phyloP scores from a whole-genome alignment of 192 early-diverging fungal species.

The Pilobolus umbonatus region DNA sequence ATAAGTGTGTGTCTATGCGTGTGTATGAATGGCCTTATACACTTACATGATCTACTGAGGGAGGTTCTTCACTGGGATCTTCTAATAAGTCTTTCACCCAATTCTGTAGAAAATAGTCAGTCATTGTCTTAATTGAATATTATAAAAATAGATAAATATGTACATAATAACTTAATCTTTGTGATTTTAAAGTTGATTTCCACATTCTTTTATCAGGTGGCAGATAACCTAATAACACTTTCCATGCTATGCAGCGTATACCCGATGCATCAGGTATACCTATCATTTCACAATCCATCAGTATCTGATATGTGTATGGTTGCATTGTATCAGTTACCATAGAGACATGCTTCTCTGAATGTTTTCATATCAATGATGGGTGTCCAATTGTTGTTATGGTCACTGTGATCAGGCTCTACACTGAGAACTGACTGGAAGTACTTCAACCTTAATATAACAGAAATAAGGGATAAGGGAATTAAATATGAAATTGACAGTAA shows the following conservation, averaged over 20 bases:
- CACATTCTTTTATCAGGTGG: constrained; percentile 62
- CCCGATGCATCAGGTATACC: constrained; percentile 69
- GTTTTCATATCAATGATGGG: constrained; percentile 42
- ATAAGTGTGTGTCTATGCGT: background rate
- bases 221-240: constrained; percentile 63
- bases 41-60: constrained; percentile 39
- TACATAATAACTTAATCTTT: constrained; percentile 61
- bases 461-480: background rate
- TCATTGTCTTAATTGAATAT: background rate
- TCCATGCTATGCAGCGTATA: constrained; percentile 61
- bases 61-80: constrained; percentile 46
- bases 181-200: constrained; percentile 38
- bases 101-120: constrained; percentile 2
- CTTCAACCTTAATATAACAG: constrained; percentile 20
- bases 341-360: constrained; percentile 55
- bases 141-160: constrained; percentile 13
- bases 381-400: constrained; percentile 14
- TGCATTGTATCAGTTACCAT: constrained; percentile 32
- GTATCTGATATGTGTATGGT: background rate
- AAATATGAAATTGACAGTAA: background rate
- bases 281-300: constrained; percentile 14
- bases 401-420: background rate
- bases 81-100: constrained; percentile 62
- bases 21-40: background rate
- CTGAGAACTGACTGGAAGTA: constrained; percentile 19